Evolutionary conservation across 2,329 filamentous ascomycete genomes (phyloP), one percentile per base, ranked within the genome.

Genomic region (Pseudonectria buxi): DNA sequence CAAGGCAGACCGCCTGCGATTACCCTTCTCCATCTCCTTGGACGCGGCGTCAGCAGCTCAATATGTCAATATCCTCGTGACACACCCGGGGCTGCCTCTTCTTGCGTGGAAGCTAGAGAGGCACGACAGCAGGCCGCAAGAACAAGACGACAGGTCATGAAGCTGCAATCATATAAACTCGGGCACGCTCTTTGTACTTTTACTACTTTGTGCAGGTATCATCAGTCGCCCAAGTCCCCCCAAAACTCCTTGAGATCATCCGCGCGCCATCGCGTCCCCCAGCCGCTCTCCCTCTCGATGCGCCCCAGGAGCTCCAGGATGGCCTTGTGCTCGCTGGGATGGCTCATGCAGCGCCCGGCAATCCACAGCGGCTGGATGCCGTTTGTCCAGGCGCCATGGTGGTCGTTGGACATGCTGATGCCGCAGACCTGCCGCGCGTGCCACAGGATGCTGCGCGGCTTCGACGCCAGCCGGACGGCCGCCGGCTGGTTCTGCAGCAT

Each of bases 281-380:
- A 76, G 0, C 72, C 72, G 6, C 65, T 70, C 44, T 72, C 68
- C 18, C 55, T 56, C 54, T 75, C 71, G 24, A 76, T 75, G 15
- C 59, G 57, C 12, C 62, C 63, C 28, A 72, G 48, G 11, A 72
- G 53, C 10, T 67, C 59, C 10, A 74, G 25, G n/a, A 76, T 61
- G 2, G 58, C 57, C 28, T 38, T 51, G 34, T 64, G 63, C 35
- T 68, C 61, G 32, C 49, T 52, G 3, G 57, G 62, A 43, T 74
- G 69, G 41, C 66, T 74, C 50, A 76, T 64, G 3, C 72, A 55
- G 4, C 65, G 58, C 1, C 71, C 72, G 1, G 72, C 72, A 37
- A 75, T 64, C 65, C 68, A 74, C 3, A 75, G 49, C 2, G 71
- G 70, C 44, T 75, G 71, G 2, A 74, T 65, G 4, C 69, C 65